phyloP scores from a whole-genome alignment of 805 yeast species.

The Pichia rugopelliculosa region DNA sequence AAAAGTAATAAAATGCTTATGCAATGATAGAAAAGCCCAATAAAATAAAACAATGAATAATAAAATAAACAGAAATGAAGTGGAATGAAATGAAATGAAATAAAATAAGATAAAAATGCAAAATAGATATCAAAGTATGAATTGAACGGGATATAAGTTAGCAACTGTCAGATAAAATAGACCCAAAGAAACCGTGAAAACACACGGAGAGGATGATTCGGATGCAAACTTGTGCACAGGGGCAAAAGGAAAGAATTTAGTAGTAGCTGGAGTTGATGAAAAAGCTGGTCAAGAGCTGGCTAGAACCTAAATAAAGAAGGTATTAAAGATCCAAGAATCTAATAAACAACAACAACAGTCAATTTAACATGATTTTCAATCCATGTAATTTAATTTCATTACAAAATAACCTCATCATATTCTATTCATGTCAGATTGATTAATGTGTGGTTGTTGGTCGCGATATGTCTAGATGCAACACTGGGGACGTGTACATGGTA shows the following conservation, averaged over 20 bases:
- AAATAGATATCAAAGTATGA: neutral
- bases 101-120: neutral
- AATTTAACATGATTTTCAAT: too few relatives aligned
- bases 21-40: neutral
- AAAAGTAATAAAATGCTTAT: neutral
- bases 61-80: neutral
- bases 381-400: too few relatives aligned
- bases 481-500: too few relatives aligned
- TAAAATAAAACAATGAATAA: neutral
- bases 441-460: too few relatives aligned
- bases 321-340: too few relatives aligned
- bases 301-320: too few relatives aligned
- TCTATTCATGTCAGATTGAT: too few relatives aligned
- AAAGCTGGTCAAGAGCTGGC: neutral
- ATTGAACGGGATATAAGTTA: neutral
- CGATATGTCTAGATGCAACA: too few relatives aligned
- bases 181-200: neutral
- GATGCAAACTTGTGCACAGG: neutral
- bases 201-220: neutral
- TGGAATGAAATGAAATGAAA: neutral
- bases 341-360: too few relatives aligned
- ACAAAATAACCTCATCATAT: too few relatives aligned
- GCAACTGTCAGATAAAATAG: neutral
- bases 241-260: neutral
- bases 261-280: neutral